phyloP scores from a whole-genome alignment of 768 basidiomycete species.

The Boletus coccyginus region DNA sequence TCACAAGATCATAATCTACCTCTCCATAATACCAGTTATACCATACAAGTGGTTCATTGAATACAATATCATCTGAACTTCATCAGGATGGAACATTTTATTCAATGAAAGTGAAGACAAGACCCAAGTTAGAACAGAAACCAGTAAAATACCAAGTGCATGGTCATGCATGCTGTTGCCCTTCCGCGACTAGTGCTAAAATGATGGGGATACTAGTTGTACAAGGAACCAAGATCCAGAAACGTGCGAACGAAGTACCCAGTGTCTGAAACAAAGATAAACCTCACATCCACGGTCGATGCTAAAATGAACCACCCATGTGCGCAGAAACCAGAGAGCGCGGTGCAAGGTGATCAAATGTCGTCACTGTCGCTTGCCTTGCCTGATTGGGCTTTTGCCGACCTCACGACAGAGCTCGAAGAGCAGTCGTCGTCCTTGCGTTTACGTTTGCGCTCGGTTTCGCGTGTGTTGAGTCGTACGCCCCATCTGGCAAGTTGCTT shows the following conservation, averaged over 20 bases:
- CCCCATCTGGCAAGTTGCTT: conserved; percentile 36
- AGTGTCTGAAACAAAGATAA: neutral
- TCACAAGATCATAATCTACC: neutral
- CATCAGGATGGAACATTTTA: neutral
- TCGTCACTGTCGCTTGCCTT: conserved; percentile 27
- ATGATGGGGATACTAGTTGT: conserved; percentile 12
- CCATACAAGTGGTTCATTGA: neutral
- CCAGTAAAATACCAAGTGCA: conserved; percentile 6
- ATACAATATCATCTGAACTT: neutral
- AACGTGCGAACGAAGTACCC: conserved; percentile 8
- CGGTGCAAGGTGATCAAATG: conserved; percentile 4
- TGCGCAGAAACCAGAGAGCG: neutral
- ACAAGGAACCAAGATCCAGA: conserved; percentile 11
- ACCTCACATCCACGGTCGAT: neutral
- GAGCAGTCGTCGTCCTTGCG: conserved; percentile 23
- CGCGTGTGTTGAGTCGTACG: conserved; percentile 36
- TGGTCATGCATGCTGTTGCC: neutral
- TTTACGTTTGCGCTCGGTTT: conserved; percentile 36
- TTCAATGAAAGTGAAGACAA: neutral
- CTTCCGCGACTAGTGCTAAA: conserved; percentile 3
- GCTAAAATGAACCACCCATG: neutral
- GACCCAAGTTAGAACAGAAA: conserved; percentile 12
- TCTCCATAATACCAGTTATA: neutral
- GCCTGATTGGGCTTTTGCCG: neutral
- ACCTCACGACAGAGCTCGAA: conserved; percentile 4